Evolutionary conservation across 306 rosid species (phyloP).

Genomic region (Cajanus cajan): DNA sequence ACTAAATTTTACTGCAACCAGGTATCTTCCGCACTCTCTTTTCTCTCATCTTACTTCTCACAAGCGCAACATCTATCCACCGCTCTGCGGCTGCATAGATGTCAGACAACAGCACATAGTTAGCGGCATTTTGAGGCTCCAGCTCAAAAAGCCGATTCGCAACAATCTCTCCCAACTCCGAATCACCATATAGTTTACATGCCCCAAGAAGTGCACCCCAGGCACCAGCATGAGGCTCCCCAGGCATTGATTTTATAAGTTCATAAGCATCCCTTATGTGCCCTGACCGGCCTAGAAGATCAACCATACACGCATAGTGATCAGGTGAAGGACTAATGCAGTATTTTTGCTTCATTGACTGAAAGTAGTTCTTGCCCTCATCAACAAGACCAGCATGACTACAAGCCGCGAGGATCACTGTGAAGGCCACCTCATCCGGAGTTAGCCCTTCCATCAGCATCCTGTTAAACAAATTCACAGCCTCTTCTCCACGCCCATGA

Average conservation of each 20-base stretch:
- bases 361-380: conserved; percentile 70
- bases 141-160: conserved; percentile 59
- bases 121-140: conserved; percentile 65
- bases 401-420: conserved; percentile 68
- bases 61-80: conserved; percentile 68
- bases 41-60: conserved; percentile 66
- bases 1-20: conserved; percentile 53
- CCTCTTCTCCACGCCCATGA: conserved; percentile 64
- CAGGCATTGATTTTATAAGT: conserved; percentile 54
- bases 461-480: conserved; percentile 54
- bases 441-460: conserved; percentile 66
- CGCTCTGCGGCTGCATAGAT: conserved; percentile 68
- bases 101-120: conserved; percentile 65
- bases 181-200: conserved; percentile 51
- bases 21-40: conserved; percentile 61
- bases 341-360: conserved; percentile 45
- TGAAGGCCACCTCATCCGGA: conserved; percentile 79
- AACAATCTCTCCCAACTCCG: conserved; percentile 60
- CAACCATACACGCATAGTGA: conserved; percentile 81
- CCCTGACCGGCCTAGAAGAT: conserved; percentile 78
- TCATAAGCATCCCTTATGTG: conserved; percentile 56
- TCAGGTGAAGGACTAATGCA: conserved; percentile 55
- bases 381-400: conserved; percentile 68
- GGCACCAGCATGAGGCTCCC: conserved; percentile 63
- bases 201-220: conserved; percentile 88